Conservation (phyloP, 495 filamentous ascomycete genomes). For the Antarctomyces pellizariae region DNA sequence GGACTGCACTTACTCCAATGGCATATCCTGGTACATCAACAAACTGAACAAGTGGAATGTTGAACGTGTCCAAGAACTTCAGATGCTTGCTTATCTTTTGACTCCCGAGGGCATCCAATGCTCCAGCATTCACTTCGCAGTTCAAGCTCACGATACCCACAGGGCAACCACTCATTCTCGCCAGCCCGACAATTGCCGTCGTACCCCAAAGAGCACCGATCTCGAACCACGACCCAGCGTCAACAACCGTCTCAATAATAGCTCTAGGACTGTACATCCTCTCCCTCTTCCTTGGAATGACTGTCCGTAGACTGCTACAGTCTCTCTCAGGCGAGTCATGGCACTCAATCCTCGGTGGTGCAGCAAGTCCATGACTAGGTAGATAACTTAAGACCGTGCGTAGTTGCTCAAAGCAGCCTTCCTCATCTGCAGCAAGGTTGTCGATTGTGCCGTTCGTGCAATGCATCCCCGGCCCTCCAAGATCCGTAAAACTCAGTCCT, state of each 20-base stretch:
- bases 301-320: constrained; percentile 24
- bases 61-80: constrained; percentile 41
- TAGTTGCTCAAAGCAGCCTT: constrained; percentile 34
- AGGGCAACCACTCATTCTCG: constrained; percentile 27
- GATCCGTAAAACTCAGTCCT: constrained; percentile 27
- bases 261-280: constrained; percentile 35
- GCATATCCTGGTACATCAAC: constrained; percentile 38
- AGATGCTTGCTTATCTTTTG: constrained; percentile 33
- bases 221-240: constrained; percentile 32
- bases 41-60: constrained; percentile 36
- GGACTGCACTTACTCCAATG: no score
- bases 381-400: constrained; percentile 29
- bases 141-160: constrained; percentile 32
- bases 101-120: constrained; percentile 31
- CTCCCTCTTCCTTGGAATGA: constrained; percentile 30
- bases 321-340: constrained; percentile 23
- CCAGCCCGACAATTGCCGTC: constrained; percentile 33
- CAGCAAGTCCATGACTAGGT: constrained; percentile 28
- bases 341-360: constrained; percentile 23
- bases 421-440: constrained; percentile 34
- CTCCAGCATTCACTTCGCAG: constrained; percentile 35
- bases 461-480: constrained; percentile 33
- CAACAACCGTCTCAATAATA: constrained; percentile 31
- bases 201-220: constrained; percentile 37
- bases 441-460: constrained; percentile 44